Percentiles rank a stretch among this genome's conserved stretches.
These are phyloP conservation scores for Lichtheimia ornata DNA, from an alignment of 371 early-diverging fungal species.

Conservation along the genomic window DNA sequence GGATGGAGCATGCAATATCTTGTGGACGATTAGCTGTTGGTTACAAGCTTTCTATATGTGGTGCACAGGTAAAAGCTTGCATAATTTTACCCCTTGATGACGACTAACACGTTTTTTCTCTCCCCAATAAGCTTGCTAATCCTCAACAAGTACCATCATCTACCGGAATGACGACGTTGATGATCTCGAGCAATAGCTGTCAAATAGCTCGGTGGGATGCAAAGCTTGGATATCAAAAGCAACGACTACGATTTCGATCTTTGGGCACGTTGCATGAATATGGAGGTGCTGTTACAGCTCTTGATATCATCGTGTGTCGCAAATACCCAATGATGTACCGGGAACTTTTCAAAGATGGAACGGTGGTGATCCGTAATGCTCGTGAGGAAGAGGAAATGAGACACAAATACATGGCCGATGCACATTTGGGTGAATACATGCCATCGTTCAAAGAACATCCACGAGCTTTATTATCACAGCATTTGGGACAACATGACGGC, in stretches of 20 bases:
- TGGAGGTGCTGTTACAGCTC: constrained; percentile 71
- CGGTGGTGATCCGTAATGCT: constrained; percentile 44
- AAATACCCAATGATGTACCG: constrained; percentile 62
- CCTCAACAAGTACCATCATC: not conserved
- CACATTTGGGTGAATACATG: constrained; percentile 1
- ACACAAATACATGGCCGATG: constrained; percentile 14
- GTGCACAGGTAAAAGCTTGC: constrained; percentile 54
- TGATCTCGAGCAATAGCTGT: constrained; percentile 62
- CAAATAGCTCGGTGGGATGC: constrained; percentile 71
- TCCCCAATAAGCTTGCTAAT: not conserved
- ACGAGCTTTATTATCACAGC: constrained; percentile 23
- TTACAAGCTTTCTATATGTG: constrained; percentile 66
- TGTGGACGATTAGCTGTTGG: constrained; percentile 58
- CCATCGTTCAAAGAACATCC: constrained; percentile 12
- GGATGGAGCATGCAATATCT: constrained; percentile 50
- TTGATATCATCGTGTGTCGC: constrained; percentile 70
- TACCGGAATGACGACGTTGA: constrained; percentile 22
- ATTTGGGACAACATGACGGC: constrained; percentile 1
- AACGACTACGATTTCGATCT: constrained; percentile 37
- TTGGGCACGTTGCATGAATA: constrained; percentile 50
- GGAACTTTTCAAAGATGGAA: constrained; percentile 56
- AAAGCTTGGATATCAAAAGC: constrained; percentile 62
- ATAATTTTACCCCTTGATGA: not conserved
- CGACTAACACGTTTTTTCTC: not conserved
- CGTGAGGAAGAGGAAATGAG: constrained; percentile 62